Conservation (phyloP, 2,329 filamentous ascomycete genomes). For the Cordyceps cicadae region DNA sequence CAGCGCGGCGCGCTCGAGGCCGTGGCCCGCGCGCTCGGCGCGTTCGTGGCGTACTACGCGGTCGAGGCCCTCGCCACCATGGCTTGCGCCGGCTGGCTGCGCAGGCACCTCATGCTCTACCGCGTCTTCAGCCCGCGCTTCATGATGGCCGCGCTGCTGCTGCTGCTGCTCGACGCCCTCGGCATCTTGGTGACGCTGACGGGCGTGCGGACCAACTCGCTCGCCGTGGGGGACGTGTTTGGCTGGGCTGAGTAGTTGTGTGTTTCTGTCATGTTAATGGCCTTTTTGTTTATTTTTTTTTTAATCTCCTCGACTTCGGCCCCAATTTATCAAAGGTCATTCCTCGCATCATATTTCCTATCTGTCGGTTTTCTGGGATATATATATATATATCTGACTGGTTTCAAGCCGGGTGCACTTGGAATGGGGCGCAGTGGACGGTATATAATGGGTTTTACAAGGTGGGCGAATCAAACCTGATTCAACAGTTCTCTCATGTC, state of each 20-base stretch:
- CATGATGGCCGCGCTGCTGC: slow-evolving; percentile 66
- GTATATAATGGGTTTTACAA: background rate
- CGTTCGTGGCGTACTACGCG: slow-evolving; percentile 74
- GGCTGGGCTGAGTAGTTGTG: slow-evolving; percentile 56
- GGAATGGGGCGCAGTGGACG: background rate
- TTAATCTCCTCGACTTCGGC: background rate
- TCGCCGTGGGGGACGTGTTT: slow-evolving; percentile 81
- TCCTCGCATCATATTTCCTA: background rate
- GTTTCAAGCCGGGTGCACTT: background rate
- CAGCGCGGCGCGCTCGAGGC: slow-evolving; percentile 61
- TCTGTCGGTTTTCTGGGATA: background rate
- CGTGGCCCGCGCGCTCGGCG: slow-evolving; percentile 61
- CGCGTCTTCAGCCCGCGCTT: slow-evolving; percentile 87
- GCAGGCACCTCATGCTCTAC: slow-evolving; percentile 93
- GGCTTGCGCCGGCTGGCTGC: slow-evolving; percentile 78
- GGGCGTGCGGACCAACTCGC: slow-evolving; percentile 66
- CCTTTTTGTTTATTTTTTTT: background rate
- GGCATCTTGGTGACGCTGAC: slow-evolving; percentile 61
- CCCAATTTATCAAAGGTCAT: background rate
- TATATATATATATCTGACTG: background rate
- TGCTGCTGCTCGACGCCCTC: slow-evolving; percentile 72
- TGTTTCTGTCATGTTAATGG: slow-evolving; percentile 11
- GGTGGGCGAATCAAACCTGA: background rate
- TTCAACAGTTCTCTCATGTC: background rate
- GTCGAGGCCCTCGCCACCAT: slow-evolving; percentile 79